Evolutionary conservation across 192 early-diverging fungal species (phyloP), one percentile per base, ranked within the genome.

Genomic region (Dimargaris xerosporica): DNA sequence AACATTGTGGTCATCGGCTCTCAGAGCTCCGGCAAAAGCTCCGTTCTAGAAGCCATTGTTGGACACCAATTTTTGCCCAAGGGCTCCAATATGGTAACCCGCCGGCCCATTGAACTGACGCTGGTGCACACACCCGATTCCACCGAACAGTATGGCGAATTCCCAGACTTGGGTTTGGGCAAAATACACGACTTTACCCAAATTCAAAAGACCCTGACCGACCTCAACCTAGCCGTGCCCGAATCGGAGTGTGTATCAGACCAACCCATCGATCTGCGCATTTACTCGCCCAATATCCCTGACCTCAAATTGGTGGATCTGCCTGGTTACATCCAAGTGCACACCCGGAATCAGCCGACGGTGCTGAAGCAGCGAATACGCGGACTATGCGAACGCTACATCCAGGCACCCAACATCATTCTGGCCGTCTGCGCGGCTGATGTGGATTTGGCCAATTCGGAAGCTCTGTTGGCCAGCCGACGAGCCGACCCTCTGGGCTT

Each of bases 151-250:
- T 91, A 90, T 52, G 89, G 86, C 61, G 89, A 90, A 72, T 91
- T 91, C 59, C 88, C 89, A 21, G 77, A 87, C 64, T 73, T 91
- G 3, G 88, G 87, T 9, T 72, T 95, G 15, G 93, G 91, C 23
- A 91, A 93, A 64, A 85, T 98, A 23, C 75, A 81, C 39, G 91
- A 95, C 62, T 98, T 96, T 68, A 70, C 69, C 51, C 84, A 90
- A 41, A 84, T 98, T 64, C 93, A 94, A 72, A 85, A 87, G 67
- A 98, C 95, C 9, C 77, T 98, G 46, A 84, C 83, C 41, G 95
- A 98, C 63, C 77, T 98, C 61, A 98, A 98, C 74, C 75, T 95
- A 72, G 89, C 95, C 23, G 95, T 96, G 29, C 78, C 93, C 7
- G 94, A 96, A 41, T 73, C 80, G 4, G 93, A 98, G 66, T 96